These are phyloP conservation scores for Penicillium digitatum DNA, from an alignment of 2,329 filamentous ascomycete genomes.

Conservation along the genomic window DNA sequence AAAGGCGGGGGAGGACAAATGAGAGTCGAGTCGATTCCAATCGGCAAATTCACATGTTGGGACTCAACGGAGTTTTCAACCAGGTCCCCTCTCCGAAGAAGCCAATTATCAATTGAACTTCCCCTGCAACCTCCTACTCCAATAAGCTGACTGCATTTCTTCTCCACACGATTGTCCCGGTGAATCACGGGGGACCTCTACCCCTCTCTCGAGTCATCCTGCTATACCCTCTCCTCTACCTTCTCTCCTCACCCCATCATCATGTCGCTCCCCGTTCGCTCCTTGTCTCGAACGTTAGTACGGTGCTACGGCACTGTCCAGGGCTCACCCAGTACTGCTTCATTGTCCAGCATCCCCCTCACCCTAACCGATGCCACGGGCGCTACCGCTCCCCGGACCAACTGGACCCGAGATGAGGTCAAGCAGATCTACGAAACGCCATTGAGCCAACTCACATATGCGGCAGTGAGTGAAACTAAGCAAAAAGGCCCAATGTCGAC, in stretches of 20 bases:
- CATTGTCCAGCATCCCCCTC: conserved; percentile 30
- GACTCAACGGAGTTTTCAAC: neutral
- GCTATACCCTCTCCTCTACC: neutral
- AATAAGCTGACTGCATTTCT: neutral
- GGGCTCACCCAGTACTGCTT: conserved; percentile 29
- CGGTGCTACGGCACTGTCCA: conserved; percentile 42
- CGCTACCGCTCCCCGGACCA: conserved; percentile 55
- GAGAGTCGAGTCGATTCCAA: neutral
- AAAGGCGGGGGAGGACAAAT: neutral
- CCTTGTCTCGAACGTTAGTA: conserved; percentile 28
- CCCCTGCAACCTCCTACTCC: neutral
- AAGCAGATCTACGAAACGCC: conserved; percentile 76
- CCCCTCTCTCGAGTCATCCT: conserved; percentile 1
- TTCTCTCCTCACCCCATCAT: neutral
- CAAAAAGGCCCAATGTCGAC: neutral
- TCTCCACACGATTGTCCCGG: neutral
- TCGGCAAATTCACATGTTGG: neutral
- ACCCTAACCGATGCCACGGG: conserved; percentile 37
- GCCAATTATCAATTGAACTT: too few species aligned
- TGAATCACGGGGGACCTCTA: neutral
- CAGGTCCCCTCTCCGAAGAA: neutral
- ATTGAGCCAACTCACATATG: conserved; percentile 71
- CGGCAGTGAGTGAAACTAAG: conserved; percentile 56
- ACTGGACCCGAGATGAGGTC: conserved; percentile 81
- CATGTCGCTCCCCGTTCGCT: conserved; percentile 32